These are phyloP conservation scores for Omphalotus guepiniiformis DNA, from an alignment of 768 basidiomycete genomes.

Conservation along the genomic window DNA sequence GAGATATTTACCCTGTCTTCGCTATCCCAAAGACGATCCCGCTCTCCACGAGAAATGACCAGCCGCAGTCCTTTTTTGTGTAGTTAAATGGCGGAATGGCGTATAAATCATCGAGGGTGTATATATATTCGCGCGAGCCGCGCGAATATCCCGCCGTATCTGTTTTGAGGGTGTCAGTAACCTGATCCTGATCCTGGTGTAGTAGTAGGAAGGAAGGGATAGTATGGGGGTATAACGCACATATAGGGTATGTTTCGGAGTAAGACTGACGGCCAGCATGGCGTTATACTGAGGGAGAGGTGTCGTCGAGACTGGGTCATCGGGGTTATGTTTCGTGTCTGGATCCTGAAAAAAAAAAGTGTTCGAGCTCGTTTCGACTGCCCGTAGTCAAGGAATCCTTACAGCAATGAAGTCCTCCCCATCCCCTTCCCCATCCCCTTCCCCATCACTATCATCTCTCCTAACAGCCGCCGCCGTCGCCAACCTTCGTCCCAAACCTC, in stretches of 20 bases:
- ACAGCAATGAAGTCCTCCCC: too few relatives aligned
- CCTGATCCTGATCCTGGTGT: too few relatives aligned
- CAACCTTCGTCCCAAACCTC: constrained; percentile 35
- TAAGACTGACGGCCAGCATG: constrained; percentile 84
- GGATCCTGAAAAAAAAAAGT: background rate
- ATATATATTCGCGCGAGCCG: constrained; percentile 75
- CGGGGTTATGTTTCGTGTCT: too few relatives aligned
- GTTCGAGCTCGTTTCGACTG: background rate
- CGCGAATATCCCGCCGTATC: constrained; percentile 89
- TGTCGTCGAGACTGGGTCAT: constrained; percentile 59
- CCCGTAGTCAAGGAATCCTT: background rate
- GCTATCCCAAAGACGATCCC: constrained; percentile 57
- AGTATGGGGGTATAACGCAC: constrained; percentile 36
- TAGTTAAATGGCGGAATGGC: constrained; percentile 65
- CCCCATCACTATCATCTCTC: constrained; percentile 16
- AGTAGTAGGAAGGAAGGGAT: too few relatives aligned
- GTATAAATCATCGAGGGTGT: constrained; percentile 88
- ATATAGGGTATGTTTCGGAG: constrained; percentile 83
- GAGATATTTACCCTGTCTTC: constrained; percentile 31
- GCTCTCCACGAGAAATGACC: constrained; percentile 65
- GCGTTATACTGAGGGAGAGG: constrained; percentile 82
- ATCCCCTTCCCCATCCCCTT: too few relatives aligned
- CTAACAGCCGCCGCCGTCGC: constrained; percentile 15
- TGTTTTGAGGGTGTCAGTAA: too few relatives aligned
- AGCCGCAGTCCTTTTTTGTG: constrained; percentile 86